Conservation (phyloP, 441 rosid genomes). For the Erysimum pusillum region DNA sequence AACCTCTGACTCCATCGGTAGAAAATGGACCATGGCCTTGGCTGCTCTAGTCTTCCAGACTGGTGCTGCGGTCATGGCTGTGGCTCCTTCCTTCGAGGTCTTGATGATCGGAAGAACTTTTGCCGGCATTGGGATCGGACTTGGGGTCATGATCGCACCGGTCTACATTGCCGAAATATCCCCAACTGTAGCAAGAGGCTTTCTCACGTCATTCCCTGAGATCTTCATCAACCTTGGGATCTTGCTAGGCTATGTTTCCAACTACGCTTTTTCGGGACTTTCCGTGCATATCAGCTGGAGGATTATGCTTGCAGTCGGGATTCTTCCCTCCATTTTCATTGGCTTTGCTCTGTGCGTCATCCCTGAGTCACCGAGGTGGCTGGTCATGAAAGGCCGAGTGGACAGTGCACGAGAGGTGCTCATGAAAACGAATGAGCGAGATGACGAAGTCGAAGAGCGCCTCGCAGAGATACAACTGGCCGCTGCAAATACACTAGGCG, state of each 20-base stretch:
- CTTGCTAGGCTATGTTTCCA: conserved; percentile 89
- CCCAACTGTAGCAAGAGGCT: conserved; percentile 72
- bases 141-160: conserved; percentile 88
- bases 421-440: conserved; percentile 69
- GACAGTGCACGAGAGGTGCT: conserved; percentile 81
- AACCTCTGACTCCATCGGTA: conserved; percentile 79
- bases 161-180: conserved; percentile 91
- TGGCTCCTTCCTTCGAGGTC: conserved; percentile 74
- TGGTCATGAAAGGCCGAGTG: conserved; percentile 75
- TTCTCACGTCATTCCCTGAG: conserved; percentile 87
- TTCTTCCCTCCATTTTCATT: conserved; percentile 76
- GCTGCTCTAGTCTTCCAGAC: conserved; percentile 80
- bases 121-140: conserved; percentile 84
- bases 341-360: conserved; percentile 78
- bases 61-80: conserved; percentile 81
- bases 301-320: conserved; percentile 90
- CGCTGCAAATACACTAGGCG: conserved; percentile 62
- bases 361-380: conserved; percentile 94
- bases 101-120: conserved; percentile 81
- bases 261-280: conserved; percentile 79
- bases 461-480: conserved; percentile 76
- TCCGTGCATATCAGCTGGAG: conserved; percentile 81
- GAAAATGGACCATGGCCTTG: conserved; percentile 93
- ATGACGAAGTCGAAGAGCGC: conserved; percentile 77
- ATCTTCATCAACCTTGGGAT: conserved; percentile 83